These are phyloP conservation scores for Imleria badia DNA, from an alignment of 768 basidiomycete species.

Conservation along the genomic window DNA sequence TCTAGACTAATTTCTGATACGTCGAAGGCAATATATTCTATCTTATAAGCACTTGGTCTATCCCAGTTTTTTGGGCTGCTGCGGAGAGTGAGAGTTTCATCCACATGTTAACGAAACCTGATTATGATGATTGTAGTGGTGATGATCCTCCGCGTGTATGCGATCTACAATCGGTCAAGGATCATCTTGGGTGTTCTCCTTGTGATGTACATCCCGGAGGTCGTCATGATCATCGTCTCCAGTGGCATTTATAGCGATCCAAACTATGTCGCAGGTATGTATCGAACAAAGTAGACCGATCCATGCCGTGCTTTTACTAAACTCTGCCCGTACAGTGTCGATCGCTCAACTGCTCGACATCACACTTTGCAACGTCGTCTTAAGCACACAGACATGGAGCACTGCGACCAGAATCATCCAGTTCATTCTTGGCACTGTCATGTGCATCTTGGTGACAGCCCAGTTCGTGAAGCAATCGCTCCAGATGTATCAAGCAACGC, in stretches of 20 bases:
- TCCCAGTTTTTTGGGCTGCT: no score
- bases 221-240: no score
- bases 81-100: no score
- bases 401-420: not conserved
- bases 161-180: no score
- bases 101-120: no score
- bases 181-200: no score
- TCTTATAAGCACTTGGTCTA: no score
- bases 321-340: not conserved
- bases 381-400: not conserved
- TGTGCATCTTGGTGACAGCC: not conserved
- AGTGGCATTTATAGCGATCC: not conserved
- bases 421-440: not conserved
- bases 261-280: not conserved
- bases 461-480: not conserved
- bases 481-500: not conserved
- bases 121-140: no score
- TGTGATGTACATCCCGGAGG: no score
- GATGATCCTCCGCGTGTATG: no score
- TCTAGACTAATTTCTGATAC: no score
- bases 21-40: no score
- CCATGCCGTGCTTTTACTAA: not conserved
- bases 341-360: not conserved
- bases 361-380: not conserved
- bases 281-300: not conserved